Evolutionary conservation across 106 monocot species (phyloP), one percentile per base, ranked within the genome.

Genomic region (Vanilla planifolia): DNA sequence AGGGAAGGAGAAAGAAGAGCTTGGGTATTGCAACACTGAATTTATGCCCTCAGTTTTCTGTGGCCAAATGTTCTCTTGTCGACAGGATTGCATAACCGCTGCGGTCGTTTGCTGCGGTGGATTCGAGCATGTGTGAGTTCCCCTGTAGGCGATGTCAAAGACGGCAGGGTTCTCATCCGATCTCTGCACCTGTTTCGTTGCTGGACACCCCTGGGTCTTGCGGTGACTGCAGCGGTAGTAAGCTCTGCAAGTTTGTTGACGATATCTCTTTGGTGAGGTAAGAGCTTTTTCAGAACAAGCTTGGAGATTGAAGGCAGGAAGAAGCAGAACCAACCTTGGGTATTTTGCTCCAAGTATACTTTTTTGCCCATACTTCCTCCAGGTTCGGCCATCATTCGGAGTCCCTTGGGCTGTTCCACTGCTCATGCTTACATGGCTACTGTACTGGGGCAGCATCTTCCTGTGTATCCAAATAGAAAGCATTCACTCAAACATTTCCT

Each of bases 301-400:
- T 40, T 40, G 7, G 14, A 9, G 11, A 40, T 40, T 40, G 7
- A 7, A 40, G 40, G 40, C 40, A 6, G 13, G 13, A 2, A 9
- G 40, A 40, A 1, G 2, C 14, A 40, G 40, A 40, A 67, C 73
- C 43, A 60, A 85, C 85, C 85, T 77, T 2, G 85, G 80, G 55
- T 71, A 67, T 22, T 51, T 77, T 56, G 85, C 69, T 22, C 71
- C 61, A 8, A 77, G 73, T 17, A 85, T 85, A 13, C 74, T 70
- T 59, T 85, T 85, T 59, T 80, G 80, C 26, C 85, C 85, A 26
- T 85, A 85, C 48, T 85, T 85, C 37, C 80, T 77, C 85, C 85
- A 85, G 64, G 52, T 77, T 37, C 71, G 68, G 9, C 80, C 80
- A 60, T 85, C 85, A 21, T 71, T 69, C 1, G 59, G 51, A 4